Conservation (phyloP, 2,329 filamentous ascomycete species). For the Lasiodiplodia sp. region DNA sequence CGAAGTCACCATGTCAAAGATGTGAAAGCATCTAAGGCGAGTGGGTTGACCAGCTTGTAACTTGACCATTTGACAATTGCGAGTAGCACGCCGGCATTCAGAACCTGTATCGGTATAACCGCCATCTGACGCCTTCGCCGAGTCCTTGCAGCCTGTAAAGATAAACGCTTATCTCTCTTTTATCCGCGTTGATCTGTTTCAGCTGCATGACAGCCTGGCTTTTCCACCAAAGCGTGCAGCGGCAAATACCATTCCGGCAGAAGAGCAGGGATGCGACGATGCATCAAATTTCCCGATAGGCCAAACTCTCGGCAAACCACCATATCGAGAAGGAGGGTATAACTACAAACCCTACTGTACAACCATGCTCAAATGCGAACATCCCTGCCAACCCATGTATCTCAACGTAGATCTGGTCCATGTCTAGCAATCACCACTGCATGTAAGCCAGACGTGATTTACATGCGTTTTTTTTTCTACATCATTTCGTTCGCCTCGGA, state of each 20-base stretch:
- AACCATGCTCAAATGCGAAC: background rate
- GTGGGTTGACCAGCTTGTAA: background rate
- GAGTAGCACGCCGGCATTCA: background rate
- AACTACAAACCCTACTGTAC: background rate
- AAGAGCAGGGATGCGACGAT: background rate
- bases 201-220: background rate
- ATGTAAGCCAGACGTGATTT: conserved; percentile 1
- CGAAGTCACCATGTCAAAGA: background rate
- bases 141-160: background rate
- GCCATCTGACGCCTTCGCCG: background rate
- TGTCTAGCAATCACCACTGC: background rate
- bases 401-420: background rate
- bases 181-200: background rate
- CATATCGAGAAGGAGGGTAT: background rate
- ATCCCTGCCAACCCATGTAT: background rate
- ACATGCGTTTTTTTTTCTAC: background rate
- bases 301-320: conserved; percentile 4
- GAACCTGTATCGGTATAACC: background rate
- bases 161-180: conserved; percentile 1
- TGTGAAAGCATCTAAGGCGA: background rate
- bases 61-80: background rate
- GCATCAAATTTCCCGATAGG: conserved; percentile 1
- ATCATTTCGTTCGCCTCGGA: background rate
- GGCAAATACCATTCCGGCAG: background rate
- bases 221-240: conserved; percentile 5